Evolutionary conservation across 352 stramenopile genomes (phyloP).

Genomic region (Phytophthora quininea): DNA sequence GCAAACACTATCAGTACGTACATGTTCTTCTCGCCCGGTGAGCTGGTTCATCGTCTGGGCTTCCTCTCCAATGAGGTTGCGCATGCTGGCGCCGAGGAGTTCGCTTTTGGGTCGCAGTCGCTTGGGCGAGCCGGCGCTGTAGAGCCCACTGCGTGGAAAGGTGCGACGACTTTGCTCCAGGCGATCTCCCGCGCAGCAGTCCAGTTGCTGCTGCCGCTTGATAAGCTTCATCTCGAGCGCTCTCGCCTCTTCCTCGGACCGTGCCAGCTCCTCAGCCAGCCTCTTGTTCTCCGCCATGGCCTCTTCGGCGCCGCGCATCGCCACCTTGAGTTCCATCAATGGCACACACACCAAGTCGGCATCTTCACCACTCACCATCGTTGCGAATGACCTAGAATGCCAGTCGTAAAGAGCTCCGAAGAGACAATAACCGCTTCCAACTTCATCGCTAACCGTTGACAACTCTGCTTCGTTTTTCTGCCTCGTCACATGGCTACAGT

Average conservation of each 20-base stretch:
- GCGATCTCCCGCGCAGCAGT: constrained; percentile 46
- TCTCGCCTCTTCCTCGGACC: constrained; percentile 43
- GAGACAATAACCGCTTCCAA: constrained; percentile 1
- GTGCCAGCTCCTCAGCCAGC: constrained; percentile 39
- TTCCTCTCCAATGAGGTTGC: constrained; percentile 61
- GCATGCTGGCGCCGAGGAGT: constrained; percentile 51
- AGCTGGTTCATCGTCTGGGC: constrained; percentile 58
- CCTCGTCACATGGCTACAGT: constrained; percentile 36
- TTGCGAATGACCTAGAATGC: not conserved
- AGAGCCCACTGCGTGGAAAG: constrained; percentile 13
- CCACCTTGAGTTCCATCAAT: constrained; percentile 39
- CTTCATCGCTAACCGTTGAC: not conserved
- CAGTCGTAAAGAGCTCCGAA: not conserved
- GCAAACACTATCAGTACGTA: constrained; percentile 18
- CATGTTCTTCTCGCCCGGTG: constrained; percentile 52
- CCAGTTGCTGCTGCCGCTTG: constrained; percentile 61
- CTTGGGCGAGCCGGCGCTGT: constrained; percentile 23
- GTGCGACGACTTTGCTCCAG: constrained; percentile 20
- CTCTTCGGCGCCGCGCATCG: constrained; percentile 34
- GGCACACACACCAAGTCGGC: constrained; percentile 54
- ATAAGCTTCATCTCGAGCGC: constrained; percentile 49
- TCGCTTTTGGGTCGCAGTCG: constrained; percentile 52
- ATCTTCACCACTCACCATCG: constrained; percentile 21
- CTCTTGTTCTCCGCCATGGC: constrained; percentile 41
- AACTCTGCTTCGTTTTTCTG: not conserved